Percentiles rank a stretch among this genome's conserved stretches.
phyloP scores from a whole-genome alignment of 2,329 filamentous ascomycete genomes.

The Sporothrix luriei region DNA sequence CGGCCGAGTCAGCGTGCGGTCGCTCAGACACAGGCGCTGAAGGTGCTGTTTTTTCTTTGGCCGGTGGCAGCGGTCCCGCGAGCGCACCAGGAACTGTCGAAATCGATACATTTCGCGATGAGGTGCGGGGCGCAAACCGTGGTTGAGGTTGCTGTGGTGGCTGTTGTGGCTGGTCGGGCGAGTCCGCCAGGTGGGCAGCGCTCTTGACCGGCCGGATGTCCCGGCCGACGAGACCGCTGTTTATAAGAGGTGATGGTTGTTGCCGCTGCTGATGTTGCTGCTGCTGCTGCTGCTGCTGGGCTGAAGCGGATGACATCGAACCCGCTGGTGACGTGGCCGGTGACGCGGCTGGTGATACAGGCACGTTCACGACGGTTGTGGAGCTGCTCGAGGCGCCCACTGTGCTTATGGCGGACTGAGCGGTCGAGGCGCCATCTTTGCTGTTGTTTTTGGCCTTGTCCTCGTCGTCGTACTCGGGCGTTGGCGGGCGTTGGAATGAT shows the following conservation, averaged over 20 bases:
- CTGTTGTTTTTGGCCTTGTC: slow-evolving; percentile 41
- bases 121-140: slow-evolving; percentile 42
- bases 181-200: slow-evolving; percentile 12
- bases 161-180: neutral
- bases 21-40: neutral
- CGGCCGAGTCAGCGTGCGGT: neutral
- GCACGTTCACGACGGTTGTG: slow-evolving; percentile 43
- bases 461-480: slow-evolving; percentile 53
- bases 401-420: neutral
- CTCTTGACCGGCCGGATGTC: slow-evolving; percentile 37
- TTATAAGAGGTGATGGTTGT: neutral
- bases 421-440: slow-evolving; percentile 12
- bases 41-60: neutral
- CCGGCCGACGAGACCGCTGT: slow-evolving; percentile 27
- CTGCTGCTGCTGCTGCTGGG: neutral
- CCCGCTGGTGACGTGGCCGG: slow-evolving; percentile 41
- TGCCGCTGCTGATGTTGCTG: neutral
- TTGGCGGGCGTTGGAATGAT: slow-evolving; percentile 47
- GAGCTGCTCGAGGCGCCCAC: slow-evolving; percentile 9
- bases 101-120: slow-evolving; percentile 38
- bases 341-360: slow-evolving; percentile 52
- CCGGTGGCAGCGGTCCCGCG: neutral
- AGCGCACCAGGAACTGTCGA: neutral
- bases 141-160: slow-evolving; percentile 29
- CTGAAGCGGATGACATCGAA: neutral